phyloP scores from a whole-genome alignment of 192 early-diverging fungal species.

The Diversispora epigaea region DNA sequence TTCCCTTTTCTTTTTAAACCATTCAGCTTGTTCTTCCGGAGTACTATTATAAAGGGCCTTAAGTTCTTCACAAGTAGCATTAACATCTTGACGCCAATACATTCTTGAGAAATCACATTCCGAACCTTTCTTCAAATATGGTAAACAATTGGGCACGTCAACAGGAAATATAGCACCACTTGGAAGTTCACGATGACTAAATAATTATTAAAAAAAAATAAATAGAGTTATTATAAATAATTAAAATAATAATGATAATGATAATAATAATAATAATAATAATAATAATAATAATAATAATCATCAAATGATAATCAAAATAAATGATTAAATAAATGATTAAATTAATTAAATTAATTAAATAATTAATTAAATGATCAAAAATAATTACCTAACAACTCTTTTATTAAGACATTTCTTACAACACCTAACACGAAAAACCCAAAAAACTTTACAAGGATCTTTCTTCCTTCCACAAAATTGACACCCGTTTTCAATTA shows the following conservation, averaged over 20 bases:
- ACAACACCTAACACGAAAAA: constrained; percentile 20
- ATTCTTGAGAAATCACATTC: neutral
- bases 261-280: too few species aligned
- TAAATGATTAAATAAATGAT: neutral
- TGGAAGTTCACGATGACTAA: neutral
- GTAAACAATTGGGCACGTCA: neutral
- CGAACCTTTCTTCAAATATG: neutral
- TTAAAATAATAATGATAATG: too few species aligned
- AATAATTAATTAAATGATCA: neutral
- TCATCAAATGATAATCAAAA: neutral
- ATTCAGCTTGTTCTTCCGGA: neutral
- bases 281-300: too few species aligned
- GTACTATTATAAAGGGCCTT: neutral
- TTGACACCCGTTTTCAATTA: constrained; percentile 18
- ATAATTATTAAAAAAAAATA: neutral
- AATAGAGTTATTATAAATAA: too few species aligned
- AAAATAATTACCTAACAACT: constrained; percentile 2
- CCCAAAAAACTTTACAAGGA: constrained; percentile 25
- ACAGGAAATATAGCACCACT: neutral
- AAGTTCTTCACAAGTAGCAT: neutral
- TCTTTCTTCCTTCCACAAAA: constrained; percentile 16
- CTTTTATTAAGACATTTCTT: neutral
- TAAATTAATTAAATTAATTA: neutral
- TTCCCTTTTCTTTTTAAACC: constrained; percentile 4
- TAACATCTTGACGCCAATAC: neutral